Evolutionary conservation across 2,329 filamentous ascomycete genomes (phyloP), one percentile per base, ranked within the genome.

Genomic region (Raffaelea albimanens): DNA sequence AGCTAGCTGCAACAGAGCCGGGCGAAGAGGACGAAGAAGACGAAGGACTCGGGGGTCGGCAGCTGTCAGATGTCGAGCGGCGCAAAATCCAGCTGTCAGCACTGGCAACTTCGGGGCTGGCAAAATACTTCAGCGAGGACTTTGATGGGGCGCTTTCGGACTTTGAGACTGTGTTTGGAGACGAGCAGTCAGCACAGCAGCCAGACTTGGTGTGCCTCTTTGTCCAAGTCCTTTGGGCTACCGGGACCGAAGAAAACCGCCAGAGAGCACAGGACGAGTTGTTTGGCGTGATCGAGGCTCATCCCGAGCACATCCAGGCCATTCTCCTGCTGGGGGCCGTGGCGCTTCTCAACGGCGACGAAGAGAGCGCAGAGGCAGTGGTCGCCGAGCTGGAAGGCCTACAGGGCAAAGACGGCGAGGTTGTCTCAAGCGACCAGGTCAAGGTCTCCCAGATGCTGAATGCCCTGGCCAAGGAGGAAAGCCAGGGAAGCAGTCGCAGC

Each of bases 181-280:
- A 38, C 82, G 48, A 89, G 95, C 61, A 88, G 85, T 1, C 69
- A 78, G 77, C 78, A 29, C 34, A 82, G 88, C 52, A 89, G 51
- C 85, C 90, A 0, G 89, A 96, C 59, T 84, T 91, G 1, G 82
- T 89, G 0, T 96, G 90, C 58, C 72, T 96, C 13, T 72, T 97
- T 13, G 86, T 90, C 0, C 88, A 97, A 64, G 86, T 97, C 0
- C 74, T 97, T 0, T 98, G 93, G 91, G 90, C 90, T 0, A 88
- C 87, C 54, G 89, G 87, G 9, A 80, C 82, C 0, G 78, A 83
- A 7, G 74, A 82, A 1, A 85, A 90, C 47, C 80, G 83, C 42
- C 79, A 83, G 44, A 80, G 85, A 52, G 90, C 91, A 16, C 78
- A 88, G 3, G 81, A 85, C 45, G 78, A 87, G 53, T 73, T 98